A percentile compares a stretch with the other conserved stretches of the same genome.
Conservation (phyloP, 192 early-diverging fungal species). For the Podila epigama region DNA sequence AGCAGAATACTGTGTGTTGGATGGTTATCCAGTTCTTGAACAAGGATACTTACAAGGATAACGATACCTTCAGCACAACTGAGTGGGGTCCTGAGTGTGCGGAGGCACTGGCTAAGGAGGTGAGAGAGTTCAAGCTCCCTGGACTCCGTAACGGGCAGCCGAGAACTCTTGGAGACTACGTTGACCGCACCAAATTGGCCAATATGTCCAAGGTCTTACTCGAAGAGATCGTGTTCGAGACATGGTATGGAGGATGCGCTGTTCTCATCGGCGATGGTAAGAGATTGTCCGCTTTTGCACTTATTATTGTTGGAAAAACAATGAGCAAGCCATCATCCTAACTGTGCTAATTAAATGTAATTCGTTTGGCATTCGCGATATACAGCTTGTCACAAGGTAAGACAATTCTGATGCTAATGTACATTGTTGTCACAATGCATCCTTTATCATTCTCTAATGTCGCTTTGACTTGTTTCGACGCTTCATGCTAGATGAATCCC, state of each 20-base stretch:
- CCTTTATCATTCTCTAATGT: too few species aligned
- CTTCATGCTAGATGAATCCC: background rate
- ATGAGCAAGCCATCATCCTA: background rate
- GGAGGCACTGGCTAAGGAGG: background rate
- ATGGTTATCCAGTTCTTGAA: background rate
- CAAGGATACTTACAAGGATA: background rate
- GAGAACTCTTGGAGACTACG: background rate
- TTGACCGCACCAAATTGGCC: background rate
- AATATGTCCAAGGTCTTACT: background rate
- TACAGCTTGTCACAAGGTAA: background rate
- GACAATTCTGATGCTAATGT: too few species aligned
- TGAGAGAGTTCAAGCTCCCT: background rate
- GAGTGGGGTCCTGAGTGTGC: background rate
- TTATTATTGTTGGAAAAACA: background rate
- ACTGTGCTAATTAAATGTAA: too few species aligned
- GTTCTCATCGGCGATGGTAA: background rate
- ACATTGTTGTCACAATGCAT: background rate
- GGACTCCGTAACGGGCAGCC: background rate
- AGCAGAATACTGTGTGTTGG: background rate
- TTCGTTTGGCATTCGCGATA: background rate
- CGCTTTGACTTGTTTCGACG: too few species aligned
- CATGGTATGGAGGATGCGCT: background rate
- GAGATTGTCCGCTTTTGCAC: background rate
- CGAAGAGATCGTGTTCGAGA: background rate
- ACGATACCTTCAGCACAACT: background rate